A percentile compares a stretch with the other conserved stretches of the same genome.
Evolutionary conservation across 805 yeast species (phyloP).

Genomic region (Kodamaea kaohsiungensis): DNA sequence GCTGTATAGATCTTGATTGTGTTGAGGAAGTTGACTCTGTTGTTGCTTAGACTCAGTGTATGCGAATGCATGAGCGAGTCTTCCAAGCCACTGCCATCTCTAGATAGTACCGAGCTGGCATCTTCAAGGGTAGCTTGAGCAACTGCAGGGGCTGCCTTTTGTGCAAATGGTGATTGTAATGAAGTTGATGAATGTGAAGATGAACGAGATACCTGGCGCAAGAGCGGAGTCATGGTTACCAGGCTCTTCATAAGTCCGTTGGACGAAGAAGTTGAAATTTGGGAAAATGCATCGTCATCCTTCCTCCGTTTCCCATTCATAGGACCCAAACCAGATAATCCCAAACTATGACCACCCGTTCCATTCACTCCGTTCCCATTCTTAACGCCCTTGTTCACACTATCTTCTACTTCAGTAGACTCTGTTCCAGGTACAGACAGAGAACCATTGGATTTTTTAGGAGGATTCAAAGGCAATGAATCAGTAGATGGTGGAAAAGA

Average conservation of each 20-base stretch:
- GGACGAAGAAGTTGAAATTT: slow-evolving; percentile 10
- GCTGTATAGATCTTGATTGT: slow-evolving; percentile 8
- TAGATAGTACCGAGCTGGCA: slow-evolving; percentile 25
- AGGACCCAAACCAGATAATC: not conserved
- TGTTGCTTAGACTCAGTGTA: not conserved
- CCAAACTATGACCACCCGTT: not conserved
- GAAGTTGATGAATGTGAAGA: slow-evolving; percentile 23
- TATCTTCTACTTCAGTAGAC: not conserved
- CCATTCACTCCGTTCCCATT: not conserved
- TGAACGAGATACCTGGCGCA: slow-evolving; percentile 7
- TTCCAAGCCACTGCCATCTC: slow-evolving; percentile 13
- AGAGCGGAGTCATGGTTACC: slow-evolving; percentile 3
- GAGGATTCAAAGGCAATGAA: slow-evolving; percentile 19
- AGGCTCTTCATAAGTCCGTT: not conserved
- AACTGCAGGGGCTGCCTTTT: slow-evolving; percentile 26
- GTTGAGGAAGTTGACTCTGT: slow-evolving; percentile 11
- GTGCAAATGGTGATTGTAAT: slow-evolving; percentile 35
- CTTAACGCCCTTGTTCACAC: not conserved
- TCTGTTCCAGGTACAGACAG: not conserved
- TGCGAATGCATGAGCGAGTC: slow-evolving; percentile 1
- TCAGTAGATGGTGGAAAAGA: slow-evolving; percentile 40
- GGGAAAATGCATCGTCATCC: slow-evolving; percentile 10
- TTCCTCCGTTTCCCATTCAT: slow-evolving; percentile 1
- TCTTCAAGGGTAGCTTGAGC: slow-evolving; percentile 27
- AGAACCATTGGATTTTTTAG: slow-evolving; percentile 4